Evolutionary conservation across 306 rosid genomes (phyloP), one percentile per base, ranked within the genome.

Genomic region (Rosa chinensis): DNA sequence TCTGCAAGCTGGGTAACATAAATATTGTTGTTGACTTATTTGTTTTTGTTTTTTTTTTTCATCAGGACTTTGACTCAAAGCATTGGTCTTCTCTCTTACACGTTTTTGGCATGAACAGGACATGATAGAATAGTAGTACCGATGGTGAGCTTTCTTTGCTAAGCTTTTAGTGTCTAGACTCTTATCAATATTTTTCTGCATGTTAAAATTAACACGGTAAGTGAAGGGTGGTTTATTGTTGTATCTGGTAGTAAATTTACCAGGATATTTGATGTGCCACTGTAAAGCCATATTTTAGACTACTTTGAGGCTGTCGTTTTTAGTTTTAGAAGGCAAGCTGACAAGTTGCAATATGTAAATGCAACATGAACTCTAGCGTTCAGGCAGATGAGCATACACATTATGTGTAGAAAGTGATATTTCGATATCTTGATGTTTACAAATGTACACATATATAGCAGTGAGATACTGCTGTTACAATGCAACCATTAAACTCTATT

Each of bases 111-210:
- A 44, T 88, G 21, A 73, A 79, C 89, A 70, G 89, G 84, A 69
- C 89, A 84, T 78, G 94, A 95, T 86, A 89, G 97, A 88, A 95
- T 95, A 79, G 89, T 91, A 71, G 99, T 95, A 47, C 99, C 98
- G 45, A 92, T 91, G 98, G 99, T 95, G 89, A 81, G 94, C 83
- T 78, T 72, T 77, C 70, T 80, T 88, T 53, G 71, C 61, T 25
- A 37, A 73, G 11, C 43, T 44, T 66, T 70, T 78, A 62, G 66
- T 10, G 73, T 79, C 59, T 73, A 52, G 45, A 20, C 74, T 59
- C 7, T 12, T 44, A 12, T 8, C 2, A 6, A 40, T 58, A 52
- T 18, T 52, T 68, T 35, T 25, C 14, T 28, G 18, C 39, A 25
- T 75, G 16, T 44, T 59, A 16, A 10, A 58, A 44, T n/a, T 42